Conservation (phyloP, 805 yeast genomes). For the Candida endomychidarum region DNA sequence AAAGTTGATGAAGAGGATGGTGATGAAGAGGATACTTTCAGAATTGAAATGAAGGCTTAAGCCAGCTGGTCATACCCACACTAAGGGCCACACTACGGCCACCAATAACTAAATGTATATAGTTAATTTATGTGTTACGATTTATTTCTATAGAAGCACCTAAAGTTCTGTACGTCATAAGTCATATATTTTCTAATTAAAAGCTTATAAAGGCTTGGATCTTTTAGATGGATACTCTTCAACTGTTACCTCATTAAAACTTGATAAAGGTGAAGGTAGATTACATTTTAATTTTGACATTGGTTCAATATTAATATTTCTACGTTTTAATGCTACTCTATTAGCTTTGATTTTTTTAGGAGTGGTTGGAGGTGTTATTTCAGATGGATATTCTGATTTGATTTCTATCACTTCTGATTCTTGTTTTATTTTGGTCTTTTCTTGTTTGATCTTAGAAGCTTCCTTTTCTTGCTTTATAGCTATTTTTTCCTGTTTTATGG, state of each 20-base stretch:
- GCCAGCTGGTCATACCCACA: no score
- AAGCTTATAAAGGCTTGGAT: background rate
- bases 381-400: conserved; percentile 10
- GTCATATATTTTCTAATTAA: background rate
- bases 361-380: conserved; percentile 17
- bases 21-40: no score
- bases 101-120: background rate
- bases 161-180: background rate
- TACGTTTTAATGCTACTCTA: conserved; percentile 20
- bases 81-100: no score
- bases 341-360: conserved; percentile 11
- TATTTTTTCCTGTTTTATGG: conserved; percentile 9
- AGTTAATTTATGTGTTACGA: background rate
- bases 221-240: conserved; percentile 9
- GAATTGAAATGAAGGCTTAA: no score
- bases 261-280: conserved; percentile 36
- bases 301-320: conserved; percentile 16
- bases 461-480: conserved; percentile 24
- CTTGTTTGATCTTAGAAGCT: conserved; percentile 6
- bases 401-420: conserved; percentile 6
- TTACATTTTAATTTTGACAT: conserved; percentile 17
- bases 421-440: conserved; percentile 7
- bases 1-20: background rate
- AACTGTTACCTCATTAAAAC: conserved; percentile 25
- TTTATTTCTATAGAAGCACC: no score